Evolutionary conservation across 768 basidiomycete genomes (phyloP), one percentile per base, ranked within the genome.

Genomic region (Boletus rubropictus): DNA sequence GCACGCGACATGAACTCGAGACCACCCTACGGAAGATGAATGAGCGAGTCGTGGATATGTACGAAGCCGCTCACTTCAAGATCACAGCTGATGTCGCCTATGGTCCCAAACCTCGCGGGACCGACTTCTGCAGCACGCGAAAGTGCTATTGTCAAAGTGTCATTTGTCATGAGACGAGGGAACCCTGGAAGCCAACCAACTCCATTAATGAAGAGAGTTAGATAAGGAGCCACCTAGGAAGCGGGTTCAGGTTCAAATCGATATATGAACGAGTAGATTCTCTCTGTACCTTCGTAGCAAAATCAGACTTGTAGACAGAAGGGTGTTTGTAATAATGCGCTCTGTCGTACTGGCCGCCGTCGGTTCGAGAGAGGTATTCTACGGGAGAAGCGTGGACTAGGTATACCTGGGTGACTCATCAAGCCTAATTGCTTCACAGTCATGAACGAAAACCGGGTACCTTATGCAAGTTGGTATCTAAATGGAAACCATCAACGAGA

Each of bases 21-120:
- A 14, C 88, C 89, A 31, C 93, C 93, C 81, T 88, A 44, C 4
- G 31, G 10, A 40, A 20, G 29, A 46, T n/a, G 17, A 46, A 42
- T 20, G 15, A 29, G 53, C 15, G 11, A 42, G 5, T 9, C 6
- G 5, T 2, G 9, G 24, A 11, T 24, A 27, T 6, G 6, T 27
- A 3, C n/a, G n/a, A 25, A 24, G 33, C 9, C 12, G 51, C 72
- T 17, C 44, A 84, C 87, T 60, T 80, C 77, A n/a, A 90, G 72
- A 60, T 96, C 93, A 59, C 92, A 95, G 52, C 81, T 90, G 31
- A 96, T 86, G 60, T 96, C 93, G 2, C 88, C 89, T 20, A 96
- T 76, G 44, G 80, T 84, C 8, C 75, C 74, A 56, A 84, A 84
- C 20, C 86, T 72, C 14, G 72, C 78, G 3, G 69, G 73, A 7